Conservation (phyloP, 2,329 filamentous ascomycete genomes). For the Moelleriella libera region DNA sequence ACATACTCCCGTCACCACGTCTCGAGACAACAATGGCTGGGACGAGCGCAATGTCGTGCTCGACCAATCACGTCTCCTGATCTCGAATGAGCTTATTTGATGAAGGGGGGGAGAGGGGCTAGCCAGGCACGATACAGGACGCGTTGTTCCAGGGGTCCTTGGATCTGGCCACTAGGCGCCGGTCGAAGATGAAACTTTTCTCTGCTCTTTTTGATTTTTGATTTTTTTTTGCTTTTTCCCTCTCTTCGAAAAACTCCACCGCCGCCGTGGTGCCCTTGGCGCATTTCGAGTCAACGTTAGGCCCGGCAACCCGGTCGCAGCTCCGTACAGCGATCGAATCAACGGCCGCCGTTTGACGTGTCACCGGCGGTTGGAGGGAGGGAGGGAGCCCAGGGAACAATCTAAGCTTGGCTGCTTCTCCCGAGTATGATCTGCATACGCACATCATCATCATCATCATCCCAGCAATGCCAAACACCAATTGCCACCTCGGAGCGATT, state of each 20-base stretch:
- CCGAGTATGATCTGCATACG: too few relatives aligned
- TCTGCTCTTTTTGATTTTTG: too few relatives aligned
- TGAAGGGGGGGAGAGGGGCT: background rate
- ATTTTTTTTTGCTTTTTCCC: too few relatives aligned
- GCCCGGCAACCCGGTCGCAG: background rate
- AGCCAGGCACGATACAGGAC: background rate
- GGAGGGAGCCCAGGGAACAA: background rate
- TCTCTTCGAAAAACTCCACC: background rate
- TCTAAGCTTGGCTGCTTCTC: too few relatives aligned
- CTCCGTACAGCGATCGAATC: background rate
- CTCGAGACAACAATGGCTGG: too few relatives aligned
- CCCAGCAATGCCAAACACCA: background rate
- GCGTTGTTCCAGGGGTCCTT: background rate
- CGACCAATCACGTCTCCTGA: background rate
- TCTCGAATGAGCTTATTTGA: background rate
- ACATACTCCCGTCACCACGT: too few relatives aligned
- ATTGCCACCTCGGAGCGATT: background rate
- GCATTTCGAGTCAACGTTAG: background rate
- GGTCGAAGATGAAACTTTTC: too few relatives aligned
- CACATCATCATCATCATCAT: background rate
- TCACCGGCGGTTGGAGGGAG: background rate
- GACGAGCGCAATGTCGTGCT: too few relatives aligned
- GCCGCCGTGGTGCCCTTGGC: background rate
- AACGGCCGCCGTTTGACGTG: background rate
- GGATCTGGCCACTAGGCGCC: background rate